phyloP scores from a whole-genome alignment of 2,329 filamentous ascomycete genomes.

The Coniochaeta sp. region DNA sequence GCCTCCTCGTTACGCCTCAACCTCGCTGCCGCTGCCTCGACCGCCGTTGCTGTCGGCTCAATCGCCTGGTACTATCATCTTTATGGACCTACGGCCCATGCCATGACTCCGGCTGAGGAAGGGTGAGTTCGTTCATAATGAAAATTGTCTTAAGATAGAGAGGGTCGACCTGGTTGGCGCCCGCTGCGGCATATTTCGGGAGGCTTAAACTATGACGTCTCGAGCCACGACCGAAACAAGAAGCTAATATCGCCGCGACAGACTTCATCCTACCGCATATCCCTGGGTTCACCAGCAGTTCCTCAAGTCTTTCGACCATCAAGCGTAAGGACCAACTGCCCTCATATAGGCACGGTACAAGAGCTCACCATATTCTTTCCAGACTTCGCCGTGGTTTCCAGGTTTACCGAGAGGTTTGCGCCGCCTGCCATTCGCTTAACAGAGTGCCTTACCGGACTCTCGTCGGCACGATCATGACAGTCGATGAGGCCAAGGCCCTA shows the following conservation, averaged over 20 bases:
- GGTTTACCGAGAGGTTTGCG: constrained; percentile 98
- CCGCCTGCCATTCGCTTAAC: constrained; percentile 92
- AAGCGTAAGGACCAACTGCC: constrained; percentile 62
- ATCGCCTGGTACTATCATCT: constrained; percentile 97
- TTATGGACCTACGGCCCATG: constrained; percentile 80
- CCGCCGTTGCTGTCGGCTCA: constrained; percentile 77
- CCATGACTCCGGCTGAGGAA: constrained; percentile 92
- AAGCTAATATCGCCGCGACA: constrained; percentile 26
- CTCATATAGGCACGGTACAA: not conserved
- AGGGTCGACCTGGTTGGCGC: not conserved
- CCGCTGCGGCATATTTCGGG: constrained; percentile 17
- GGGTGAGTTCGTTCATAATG: constrained; percentile 60
- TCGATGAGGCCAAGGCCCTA: constrained; percentile 94
- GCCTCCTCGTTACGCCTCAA: constrained; percentile 73
- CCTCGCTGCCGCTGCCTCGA: constrained; percentile 79
- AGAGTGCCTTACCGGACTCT: constrained; percentile 90
- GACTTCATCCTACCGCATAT: constrained; percentile 85
- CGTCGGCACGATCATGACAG: constrained; percentile 86
- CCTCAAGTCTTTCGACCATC: constrained; percentile 94
- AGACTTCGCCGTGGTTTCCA: constrained; percentile 98
- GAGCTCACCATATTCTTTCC: constrained; percentile 4
- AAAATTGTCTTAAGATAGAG: not conserved
- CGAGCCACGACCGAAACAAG: not conserved
- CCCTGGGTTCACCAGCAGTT: constrained; percentile 93
- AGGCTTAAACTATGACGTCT: not conserved